Base-by-base conservation (phyloP, 805 yeast species). In the Barnettozyma populi region DNA sequence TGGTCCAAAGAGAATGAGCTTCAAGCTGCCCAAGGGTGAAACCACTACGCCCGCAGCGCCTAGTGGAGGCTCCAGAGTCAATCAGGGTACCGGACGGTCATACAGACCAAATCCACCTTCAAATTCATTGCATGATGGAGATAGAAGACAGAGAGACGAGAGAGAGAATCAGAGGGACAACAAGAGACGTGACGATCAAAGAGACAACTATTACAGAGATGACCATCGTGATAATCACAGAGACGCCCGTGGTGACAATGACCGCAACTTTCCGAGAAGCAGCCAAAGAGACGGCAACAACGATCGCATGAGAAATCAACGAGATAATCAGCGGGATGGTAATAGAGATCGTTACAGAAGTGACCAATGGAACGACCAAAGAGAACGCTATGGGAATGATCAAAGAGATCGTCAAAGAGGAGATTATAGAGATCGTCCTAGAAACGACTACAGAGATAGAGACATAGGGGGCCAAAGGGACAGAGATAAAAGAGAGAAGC, bases 1-100 rank as follows among this genome's bases (percentile, higher is more conserved):
- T 16, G 57, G 55, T 18, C 56, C 57, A 18, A 54, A 51, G 31
- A 51, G 43, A 29, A 49, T 52, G 53, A 51, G 56, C 10, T 54
- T 54, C 43, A 54, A 47, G 40, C 24, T 54, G 23, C 57, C 57
- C n/a, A 53, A 53, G 29, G 35, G 16, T 27, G 45, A 36, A 16
- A 29, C 29, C 8, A 8, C 24, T 25, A 25, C 18, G 18, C 6
- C 36, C 27, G 18, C 36, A 29, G 9, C 31, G 2, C 16, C 36
- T 10, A 34, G 43, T 2, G 44, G 43, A n/a, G 31, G 45, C 5
- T 36, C 41, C 23, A 43, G 43, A 43, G 47, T 45, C 8, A 27
- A 39, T 11, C 44, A 48, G 32, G 43, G 42, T 1, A 44, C 32
- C 24, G 36, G 31, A n/a, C 44, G 51, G 36, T 23, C 41, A 5